Conservation (phyloP, 2,329 filamentous ascomycete species). For the Sporothrix pseudoabietina region DNA sequence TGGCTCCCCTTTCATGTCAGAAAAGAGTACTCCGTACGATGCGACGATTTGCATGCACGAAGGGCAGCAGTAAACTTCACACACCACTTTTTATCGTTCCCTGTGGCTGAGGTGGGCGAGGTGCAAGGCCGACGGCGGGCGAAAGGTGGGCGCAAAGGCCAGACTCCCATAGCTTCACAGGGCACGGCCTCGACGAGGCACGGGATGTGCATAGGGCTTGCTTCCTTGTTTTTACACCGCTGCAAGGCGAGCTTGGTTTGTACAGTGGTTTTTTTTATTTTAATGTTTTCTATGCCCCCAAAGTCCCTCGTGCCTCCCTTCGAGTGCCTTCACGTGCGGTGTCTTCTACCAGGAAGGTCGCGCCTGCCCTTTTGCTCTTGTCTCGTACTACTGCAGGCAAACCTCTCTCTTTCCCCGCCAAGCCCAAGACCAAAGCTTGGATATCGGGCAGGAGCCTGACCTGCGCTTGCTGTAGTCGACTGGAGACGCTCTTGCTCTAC, state of each 20-base stretch:
- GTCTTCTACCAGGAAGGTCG: background rate
- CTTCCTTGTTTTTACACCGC: background rate
- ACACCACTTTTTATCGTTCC: background rate
- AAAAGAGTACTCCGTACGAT: background rate
- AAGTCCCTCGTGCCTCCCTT: background rate
- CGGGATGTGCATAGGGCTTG: background rate
- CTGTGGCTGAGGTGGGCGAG: background rate
- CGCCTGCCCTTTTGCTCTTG: background rate
- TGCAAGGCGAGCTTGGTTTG: background rate
- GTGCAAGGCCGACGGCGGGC: background rate
- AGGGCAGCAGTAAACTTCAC: background rate
- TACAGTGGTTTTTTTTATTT: background rate
- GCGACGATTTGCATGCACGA: background rate
- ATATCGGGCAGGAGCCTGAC: conserved; percentile 2
- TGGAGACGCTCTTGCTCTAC: background rate
- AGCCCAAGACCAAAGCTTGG: background rate
- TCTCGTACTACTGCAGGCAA: conserved; percentile 1
- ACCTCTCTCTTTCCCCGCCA: conserved; percentile 1
- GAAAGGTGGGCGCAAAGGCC: background rate
- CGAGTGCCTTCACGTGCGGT: background rate
- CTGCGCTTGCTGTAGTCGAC: background rate
- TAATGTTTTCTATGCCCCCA: background rate
- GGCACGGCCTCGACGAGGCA: too few species aligned
- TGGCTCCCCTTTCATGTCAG: background rate
- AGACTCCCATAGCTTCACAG: too few species aligned